Evolutionary conservation across 805 yeast species (phyloP).

Genomic region (Candida adriatica): DNA sequence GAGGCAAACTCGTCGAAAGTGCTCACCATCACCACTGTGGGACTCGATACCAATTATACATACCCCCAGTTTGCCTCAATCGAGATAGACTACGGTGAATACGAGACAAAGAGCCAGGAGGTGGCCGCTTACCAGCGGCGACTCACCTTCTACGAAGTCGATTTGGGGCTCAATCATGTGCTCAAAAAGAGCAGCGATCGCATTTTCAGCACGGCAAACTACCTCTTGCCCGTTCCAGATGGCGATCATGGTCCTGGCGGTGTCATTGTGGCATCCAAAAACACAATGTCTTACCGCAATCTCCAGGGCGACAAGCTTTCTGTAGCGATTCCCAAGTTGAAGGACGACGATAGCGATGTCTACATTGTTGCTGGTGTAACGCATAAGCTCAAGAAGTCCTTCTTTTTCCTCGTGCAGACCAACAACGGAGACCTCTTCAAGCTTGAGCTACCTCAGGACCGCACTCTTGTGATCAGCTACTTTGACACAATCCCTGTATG

Average conservation of each 20-base stretch:
- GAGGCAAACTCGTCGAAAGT: constrained; percentile 50
- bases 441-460: constrained; percentile 43
- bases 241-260: constrained; percentile 68
- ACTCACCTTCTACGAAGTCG: constrained; percentile 72
- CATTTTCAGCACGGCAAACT: constrained; percentile 36
- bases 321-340: constrained; percentile 53
- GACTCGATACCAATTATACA: constrained; percentile 70
- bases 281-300: constrained; percentile 45
- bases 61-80: constrained; percentile 82
- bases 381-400: constrained; percentile 55
- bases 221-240: constrained; percentile 65
- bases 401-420: constrained; percentile 67
- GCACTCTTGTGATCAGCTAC: constrained; percentile 46
- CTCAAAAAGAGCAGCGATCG: constrained; percentile 41
- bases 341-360: constrained; percentile 16
- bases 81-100: constrained; percentile 49
- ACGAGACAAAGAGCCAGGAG: constrained; percentile 22
- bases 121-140: constrained; percentile 22
- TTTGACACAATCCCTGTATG: constrained; percentile 73
- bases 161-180: constrained; percentile 78
- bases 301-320: constrained; percentile 30
- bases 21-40: constrained; percentile 47
- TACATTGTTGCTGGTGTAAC: constrained; percentile 50
- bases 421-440: constrained; percentile 72
- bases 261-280: constrained; percentile 54